Conservation (phyloP, 768 basidiomycete genomes). For the Boletus sp. region DNA sequence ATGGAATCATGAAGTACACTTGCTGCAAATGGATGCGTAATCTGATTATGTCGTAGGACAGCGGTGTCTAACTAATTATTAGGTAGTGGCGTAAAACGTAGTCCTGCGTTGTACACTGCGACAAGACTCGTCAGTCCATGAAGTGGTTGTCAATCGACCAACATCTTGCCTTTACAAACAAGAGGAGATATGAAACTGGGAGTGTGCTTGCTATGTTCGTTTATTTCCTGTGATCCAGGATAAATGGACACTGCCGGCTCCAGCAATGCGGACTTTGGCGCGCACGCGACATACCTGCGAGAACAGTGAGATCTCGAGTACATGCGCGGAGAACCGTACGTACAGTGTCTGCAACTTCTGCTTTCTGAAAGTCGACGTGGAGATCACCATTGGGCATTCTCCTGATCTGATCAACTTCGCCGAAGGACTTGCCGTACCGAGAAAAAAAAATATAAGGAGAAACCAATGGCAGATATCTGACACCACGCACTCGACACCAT, state of each 20-base stretch:
- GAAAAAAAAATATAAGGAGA: conserved; percentile 6
- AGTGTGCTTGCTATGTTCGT: conserved; percentile 25
- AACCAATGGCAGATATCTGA: background rate
- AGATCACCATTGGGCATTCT: conserved; percentile 75
- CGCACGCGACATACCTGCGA: conserved; percentile 72
- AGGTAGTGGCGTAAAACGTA: conserved; percentile 25
- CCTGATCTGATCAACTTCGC: conserved; percentile 68
- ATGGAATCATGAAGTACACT: conserved; percentile 30
- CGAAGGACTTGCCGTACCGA: conserved; percentile 54
- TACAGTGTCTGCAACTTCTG: conserved; percentile 80
- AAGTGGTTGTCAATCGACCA: background rate
- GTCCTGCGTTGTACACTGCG: conserved; percentile 28
- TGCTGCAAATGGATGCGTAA: conserved; percentile 21
- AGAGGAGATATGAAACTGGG: background rate
- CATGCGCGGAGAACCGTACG: conserved; percentile 20
- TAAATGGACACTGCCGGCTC: conserved; percentile 74
- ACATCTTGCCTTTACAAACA: conserved; percentile 26
- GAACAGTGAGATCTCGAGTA: conserved; percentile 5
- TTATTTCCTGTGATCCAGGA: conserved; percentile 67
- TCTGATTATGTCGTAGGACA: conserved; percentile 29
- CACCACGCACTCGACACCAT: conserved; percentile 68
- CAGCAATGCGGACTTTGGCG: conserved; percentile 68
- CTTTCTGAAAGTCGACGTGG: conserved; percentile 69
- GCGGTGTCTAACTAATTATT: conserved; percentile 23
- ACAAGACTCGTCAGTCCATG: conserved; percentile 1